These are phyloP conservation scores for Chlorella variabilis DNA, from an alignment of 163 green algal genomes.

Conservation along the genomic window DNA sequence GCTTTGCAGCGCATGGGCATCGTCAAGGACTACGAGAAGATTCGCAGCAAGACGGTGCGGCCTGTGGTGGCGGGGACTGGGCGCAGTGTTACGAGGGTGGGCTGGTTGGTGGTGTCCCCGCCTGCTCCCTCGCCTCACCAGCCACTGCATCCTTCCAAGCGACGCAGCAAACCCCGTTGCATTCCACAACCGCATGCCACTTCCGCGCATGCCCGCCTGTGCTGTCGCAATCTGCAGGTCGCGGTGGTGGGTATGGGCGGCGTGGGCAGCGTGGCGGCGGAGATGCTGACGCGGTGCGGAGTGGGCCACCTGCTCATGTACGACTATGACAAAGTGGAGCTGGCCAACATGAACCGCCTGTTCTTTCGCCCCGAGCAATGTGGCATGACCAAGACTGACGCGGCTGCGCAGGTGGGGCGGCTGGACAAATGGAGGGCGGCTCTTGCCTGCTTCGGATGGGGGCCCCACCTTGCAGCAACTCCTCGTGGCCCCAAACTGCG, in stretches of 20 bases:
- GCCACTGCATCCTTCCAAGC: no score
- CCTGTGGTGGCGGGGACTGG: not conserved
- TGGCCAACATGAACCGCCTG: constrained; percentile 99
- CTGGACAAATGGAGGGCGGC: no score
- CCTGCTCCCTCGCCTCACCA: not conserved
- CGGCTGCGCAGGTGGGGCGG: constrained; percentile 71
- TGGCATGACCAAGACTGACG: constrained; percentile 98
- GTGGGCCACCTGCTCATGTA: constrained; percentile 85
- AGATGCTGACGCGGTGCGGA: constrained; percentile 98
- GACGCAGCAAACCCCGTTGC: no score
- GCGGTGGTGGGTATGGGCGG: constrained; percentile 92
- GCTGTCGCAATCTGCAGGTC: constrained; percentile 48
- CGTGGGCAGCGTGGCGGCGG: constrained; percentile 94
- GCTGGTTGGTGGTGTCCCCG: not conserved
- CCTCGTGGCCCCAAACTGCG: no score
- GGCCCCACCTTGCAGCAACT: no score
- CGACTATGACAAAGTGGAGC: constrained; percentile 98
- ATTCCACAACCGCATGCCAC: not conserved
- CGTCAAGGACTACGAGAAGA: constrained; percentile 85
- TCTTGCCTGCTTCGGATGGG: no score
- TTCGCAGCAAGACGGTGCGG: constrained; percentile 33
- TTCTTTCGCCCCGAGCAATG: constrained; percentile 97
- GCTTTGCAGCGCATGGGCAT: constrained; percentile 94
- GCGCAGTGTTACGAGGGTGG: not conserved
- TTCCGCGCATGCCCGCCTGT: not conserved